Conservation (phyloP, 495 filamentous ascomycete species). For the Tirmania nivea region DNA sequence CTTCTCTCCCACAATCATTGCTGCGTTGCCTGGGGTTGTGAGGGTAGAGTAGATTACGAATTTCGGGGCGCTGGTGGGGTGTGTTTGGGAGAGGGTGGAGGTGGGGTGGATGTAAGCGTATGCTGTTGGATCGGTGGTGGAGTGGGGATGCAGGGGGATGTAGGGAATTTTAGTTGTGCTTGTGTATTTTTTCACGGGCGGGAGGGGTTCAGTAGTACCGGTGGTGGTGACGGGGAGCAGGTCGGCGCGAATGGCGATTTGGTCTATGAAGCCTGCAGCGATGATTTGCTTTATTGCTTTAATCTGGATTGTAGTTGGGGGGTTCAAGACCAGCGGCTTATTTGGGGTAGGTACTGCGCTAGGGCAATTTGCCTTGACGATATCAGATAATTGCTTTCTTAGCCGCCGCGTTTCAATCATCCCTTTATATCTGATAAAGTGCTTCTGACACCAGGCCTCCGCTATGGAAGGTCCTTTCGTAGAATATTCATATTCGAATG, state of each 20-base stretch:
- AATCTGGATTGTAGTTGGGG: constrained; percentile 48
- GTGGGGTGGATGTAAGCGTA: constrained; percentile 73
- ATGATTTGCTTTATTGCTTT: constrained; percentile 75
- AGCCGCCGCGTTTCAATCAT: constrained; percentile 72
- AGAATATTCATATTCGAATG: constrained; percentile 56
- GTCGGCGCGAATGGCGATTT: constrained; percentile 84
- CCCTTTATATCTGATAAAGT: constrained; percentile 67
- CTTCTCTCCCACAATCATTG: neutral
- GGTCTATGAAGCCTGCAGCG: constrained; percentile 83
- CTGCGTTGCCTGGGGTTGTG: constrained; percentile 31
- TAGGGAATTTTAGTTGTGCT: constrained; percentile 80
- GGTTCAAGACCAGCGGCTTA: constrained; percentile 29
- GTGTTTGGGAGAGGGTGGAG: constrained; percentile 47
- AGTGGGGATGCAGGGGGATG: constrained; percentile 50
- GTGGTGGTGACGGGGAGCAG: constrained; percentile 39
- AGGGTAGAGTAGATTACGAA: constrained; percentile 75
- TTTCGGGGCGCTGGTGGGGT: constrained; percentile 32
- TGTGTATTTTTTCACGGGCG: constrained; percentile 40
- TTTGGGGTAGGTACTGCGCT: constrained; percentile 37
- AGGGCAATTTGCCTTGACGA: constrained; percentile 54
- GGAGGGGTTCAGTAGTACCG: constrained; percentile 27
- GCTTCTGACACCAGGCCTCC: constrained; percentile 51
- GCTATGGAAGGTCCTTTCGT: constrained; percentile 20
- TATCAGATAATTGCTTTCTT: constrained; percentile 55
- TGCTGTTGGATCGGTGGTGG: constrained; percentile 27